Evolutionary conservation across 495 filamentous ascomycete genomes (phyloP).

Genomic region (Hyphodiscus hymeniophilus): DNA sequence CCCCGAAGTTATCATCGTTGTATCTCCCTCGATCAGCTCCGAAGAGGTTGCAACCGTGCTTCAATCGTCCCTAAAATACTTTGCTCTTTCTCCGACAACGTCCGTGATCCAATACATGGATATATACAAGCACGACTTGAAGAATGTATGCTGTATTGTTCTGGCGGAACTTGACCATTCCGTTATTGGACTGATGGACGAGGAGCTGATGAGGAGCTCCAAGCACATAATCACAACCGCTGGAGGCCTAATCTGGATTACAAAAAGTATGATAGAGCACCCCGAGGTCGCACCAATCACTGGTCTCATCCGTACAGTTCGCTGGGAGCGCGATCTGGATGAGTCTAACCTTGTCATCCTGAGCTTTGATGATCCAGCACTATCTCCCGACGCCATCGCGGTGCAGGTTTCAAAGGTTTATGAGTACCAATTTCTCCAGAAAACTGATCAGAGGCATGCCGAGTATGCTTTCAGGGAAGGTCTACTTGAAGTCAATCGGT

Average conservation of each 20-base stretch:
- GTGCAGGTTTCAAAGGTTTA: neutral
- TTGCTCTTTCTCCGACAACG: neutral
- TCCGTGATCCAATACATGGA: neutral
- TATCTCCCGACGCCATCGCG: neutral
- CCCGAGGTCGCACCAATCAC: conserved; percentile 22
- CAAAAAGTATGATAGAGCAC: conserved; percentile 16
- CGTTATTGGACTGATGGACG: neutral
- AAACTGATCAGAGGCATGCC: neutral
- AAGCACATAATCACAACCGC: conserved; percentile 26
- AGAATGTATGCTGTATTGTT: neutral
- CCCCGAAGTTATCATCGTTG: neutral
- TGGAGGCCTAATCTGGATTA: conserved; percentile 24
- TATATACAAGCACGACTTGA: neutral
- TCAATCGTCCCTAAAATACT: neutral
- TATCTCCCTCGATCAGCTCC: neutral
- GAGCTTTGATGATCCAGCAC: neutral
- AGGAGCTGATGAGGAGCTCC: neutral
- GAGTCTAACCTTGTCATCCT: conserved; percentile 1
- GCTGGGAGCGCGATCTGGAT: conserved; percentile 7
- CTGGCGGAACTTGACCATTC: neutral
- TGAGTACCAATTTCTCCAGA: conserved; percentile 4
- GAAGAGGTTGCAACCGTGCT: neutral
- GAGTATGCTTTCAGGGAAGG: neutral
- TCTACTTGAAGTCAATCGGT: conserved; percentile 2
- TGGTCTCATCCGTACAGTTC: conserved; percentile 5